Conservation (phyloP, 768 basidiomycete genomes). For the Amanita molliuscula region DNA sequence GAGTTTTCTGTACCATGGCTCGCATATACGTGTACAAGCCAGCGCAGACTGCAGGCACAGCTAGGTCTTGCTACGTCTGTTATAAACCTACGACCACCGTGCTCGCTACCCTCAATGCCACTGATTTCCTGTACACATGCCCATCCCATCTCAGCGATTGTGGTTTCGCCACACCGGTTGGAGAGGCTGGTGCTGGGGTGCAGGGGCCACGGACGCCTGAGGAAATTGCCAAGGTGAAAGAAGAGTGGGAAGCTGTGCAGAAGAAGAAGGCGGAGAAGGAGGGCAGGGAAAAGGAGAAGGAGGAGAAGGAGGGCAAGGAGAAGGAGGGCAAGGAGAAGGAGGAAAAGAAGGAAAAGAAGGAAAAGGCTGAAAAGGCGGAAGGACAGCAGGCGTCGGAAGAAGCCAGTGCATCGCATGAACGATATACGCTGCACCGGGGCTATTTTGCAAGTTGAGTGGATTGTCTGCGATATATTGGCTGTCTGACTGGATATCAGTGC, state of each 20-base stretch:
- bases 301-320: conserved; percentile 23
- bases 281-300: conserved; percentile 29
- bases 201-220: conserved; percentile 37
- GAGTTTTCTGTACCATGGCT: conserved; percentile 18
- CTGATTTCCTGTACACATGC: conserved; percentile 85
- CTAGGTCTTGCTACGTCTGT: conserved; percentile 73
- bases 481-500: conserved; percentile 31
- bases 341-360: not conserved
- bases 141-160: conserved; percentile 69
- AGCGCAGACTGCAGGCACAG: conserved; percentile 62
- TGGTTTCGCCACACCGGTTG: conserved; percentile 56
- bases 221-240: conserved; percentile 70
- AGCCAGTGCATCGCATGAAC: conserved; percentile 48
- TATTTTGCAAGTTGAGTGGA: conserved; percentile 49
- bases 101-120: conserved; percentile 71
- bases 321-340: conserved; percentile 8
- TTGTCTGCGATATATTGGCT: conserved; percentile 2
- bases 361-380: conserved; percentile 24
- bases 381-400: conserved; percentile 16
- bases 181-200: conserved; percentile 22
- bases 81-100: conserved; percentile 74
- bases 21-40: conserved; percentile 8
- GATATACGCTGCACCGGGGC: conserved; percentile 74
- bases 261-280: conserved; percentile 44
- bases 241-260: conserved; percentile 73